These are phyloP conservation scores for Cercophora scortea DNA, from an alignment of 495 filamentous ascomycete genomes.

Conservation along the genomic window DNA sequence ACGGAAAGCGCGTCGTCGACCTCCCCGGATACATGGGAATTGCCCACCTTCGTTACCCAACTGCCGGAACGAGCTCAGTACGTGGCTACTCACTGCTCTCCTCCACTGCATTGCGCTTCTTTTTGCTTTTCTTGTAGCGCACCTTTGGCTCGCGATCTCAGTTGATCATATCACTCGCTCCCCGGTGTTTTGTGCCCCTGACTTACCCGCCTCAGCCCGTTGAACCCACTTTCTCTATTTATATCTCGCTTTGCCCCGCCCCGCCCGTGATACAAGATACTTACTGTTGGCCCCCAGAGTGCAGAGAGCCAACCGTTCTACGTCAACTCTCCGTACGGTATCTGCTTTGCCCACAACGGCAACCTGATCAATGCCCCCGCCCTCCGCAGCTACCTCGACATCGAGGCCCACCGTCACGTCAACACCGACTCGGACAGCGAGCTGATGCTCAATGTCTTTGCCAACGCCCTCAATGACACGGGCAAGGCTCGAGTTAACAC, in stretches of 20 bases:
- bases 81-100: not conserved
- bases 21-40: constrained; percentile 88
- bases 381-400: constrained; percentile 70
- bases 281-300: constrained; percentile 26
- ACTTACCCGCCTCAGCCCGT: too few relatives aligned
- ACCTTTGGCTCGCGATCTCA: too few relatives aligned
- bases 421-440: constrained; percentile 96
- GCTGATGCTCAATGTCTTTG: constrained; percentile 91
- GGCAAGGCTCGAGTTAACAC: constrained; percentile 91
- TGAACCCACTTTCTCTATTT: too few relatives aligned
- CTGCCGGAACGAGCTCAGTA: constrained; percentile 72
- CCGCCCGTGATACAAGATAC: not conserved
- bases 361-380: constrained; percentile 91
- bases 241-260: too few relatives aligned
- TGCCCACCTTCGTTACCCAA: constrained; percentile 84
- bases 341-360: constrained; percentile 59
- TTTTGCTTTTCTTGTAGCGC: not conserved
- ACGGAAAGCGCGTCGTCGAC: constrained; percentile 65
- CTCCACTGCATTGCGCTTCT: too few relatives aligned
- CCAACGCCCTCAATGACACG: constrained; percentile 89
- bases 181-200: too few relatives aligned
- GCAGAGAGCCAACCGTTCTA: constrained; percentile 85
- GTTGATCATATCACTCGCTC: too few relatives aligned
- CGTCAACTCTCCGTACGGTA: constrained; percentile 85
- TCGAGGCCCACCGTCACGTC: constrained; percentile 87